These are phyloP conservation scores for Stephanodiscus minutulus DNA, from an alignment of 108 stramenopile genomes.

Conservation along the genomic window DNA sequence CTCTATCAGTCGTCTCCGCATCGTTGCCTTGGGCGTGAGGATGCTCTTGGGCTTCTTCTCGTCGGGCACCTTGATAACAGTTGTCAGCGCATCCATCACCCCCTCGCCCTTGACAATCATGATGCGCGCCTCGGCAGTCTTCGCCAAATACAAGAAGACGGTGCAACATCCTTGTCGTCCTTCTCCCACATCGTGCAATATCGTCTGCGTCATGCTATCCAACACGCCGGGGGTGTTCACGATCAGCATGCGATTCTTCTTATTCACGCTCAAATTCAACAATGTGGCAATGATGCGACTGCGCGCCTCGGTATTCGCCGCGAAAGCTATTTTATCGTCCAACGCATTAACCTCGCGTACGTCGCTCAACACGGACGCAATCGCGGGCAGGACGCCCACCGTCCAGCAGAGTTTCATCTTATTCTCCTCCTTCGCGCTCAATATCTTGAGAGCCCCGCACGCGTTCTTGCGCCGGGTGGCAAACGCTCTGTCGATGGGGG, in stretches of 20 bases:
- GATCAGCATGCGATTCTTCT: slow-evolving; percentile 71
- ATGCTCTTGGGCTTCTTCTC: background rate
- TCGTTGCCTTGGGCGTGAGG: slow-evolving; percentile 5
- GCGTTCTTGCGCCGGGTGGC: slow-evolving; percentile 83
- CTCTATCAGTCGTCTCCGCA: slow-evolving; percentile 1
- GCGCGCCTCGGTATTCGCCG: slow-evolving; percentile 60
- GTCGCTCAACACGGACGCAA: slow-evolving; percentile 68
- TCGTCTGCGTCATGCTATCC: slow-evolving; percentile 50
- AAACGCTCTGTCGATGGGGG: slow-evolving; percentile 57
- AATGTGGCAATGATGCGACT: slow-evolving; percentile 63
- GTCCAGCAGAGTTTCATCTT: slow-evolving; percentile 80
- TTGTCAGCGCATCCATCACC: slow-evolving; percentile 57
- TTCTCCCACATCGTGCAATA: slow-evolving; percentile 57
- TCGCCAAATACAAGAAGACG: slow-evolving; percentile 63
- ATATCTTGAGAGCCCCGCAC: slow-evolving; percentile 80
- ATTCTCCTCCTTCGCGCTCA: slow-evolving; percentile 62
- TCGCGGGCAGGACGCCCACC: slow-evolving; percentile 65
- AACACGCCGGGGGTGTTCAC: slow-evolving; percentile 71
- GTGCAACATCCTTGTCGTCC: slow-evolving; percentile 67
- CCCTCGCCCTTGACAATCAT: slow-evolving; percentile 66
- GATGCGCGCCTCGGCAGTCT: slow-evolving; percentile 62
- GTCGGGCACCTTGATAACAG: slow-evolving; percentile 53
- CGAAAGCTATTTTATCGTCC: slow-evolving; percentile 44
- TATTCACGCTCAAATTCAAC: slow-evolving; percentile 59
- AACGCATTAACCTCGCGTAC: slow-evolving; percentile 12